Evolutionary conservation across 2,329 filamentous ascomycete species (phyloP), one percentile per base, ranked within the genome.

Genomic region (Septoria linicola): DNA sequence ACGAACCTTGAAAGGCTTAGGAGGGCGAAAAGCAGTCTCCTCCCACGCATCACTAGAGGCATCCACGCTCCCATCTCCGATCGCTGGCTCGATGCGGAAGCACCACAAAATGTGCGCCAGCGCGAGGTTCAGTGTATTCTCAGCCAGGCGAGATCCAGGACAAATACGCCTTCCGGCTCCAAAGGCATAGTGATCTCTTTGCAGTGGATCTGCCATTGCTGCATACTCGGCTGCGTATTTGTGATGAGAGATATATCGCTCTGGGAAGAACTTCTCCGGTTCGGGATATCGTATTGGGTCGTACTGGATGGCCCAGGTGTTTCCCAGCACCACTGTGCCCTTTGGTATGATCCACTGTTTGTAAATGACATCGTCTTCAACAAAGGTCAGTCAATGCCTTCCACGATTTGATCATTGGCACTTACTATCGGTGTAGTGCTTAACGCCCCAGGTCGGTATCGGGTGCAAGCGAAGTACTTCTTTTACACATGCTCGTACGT

Each of bases 281-380:
- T 10, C 5, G 5, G 5, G 5, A 10, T 5, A 27, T 10, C 23
- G 23, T 27, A 10, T 27, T 10, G 23, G 23, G 23, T 27, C 23
- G 23, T 5, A 27, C 5, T 27, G 23, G 5, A 44, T n/a, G 27
- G 14, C 19, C 8, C 14, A n/a, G 4, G 27, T 34, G 14, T 44
- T 34, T 10, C 11, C 16, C 10, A 35, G 30, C 13, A 44, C 14
- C 8, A 44, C 31, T n/a, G 27, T 44, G 17, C 30, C 30, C 21
- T 44, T 44, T 4, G 41, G 41, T 19, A 44, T 44, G 30, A 35
- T 14, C 11, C 20, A 19, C 8, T 44, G 27, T 35, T 44, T 44
- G 41, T 44, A 44, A 13, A 44, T n/a, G 30, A 44, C 30, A 14
- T 44, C 41, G 17, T n/a, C n/a, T n/a, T n/a, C n/a, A n/a, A n/a